These are phyloP conservation scores for Inonotus hispidus DNA, from an alignment of 1,284 basidiomycete genomes.

Conservation along the genomic window DNA sequence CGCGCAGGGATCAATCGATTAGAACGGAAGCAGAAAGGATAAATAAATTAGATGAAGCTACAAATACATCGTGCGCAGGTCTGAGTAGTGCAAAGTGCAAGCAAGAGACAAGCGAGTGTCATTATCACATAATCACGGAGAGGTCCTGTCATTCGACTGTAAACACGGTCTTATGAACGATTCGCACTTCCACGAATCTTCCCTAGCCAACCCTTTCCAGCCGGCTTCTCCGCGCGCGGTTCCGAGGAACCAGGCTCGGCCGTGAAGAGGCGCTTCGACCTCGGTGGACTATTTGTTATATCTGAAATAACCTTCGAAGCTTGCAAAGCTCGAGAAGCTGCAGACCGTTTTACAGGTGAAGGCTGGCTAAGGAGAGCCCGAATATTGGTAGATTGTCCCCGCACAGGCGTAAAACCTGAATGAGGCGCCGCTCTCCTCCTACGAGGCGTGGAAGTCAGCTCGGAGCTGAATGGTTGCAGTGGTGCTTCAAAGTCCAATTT, in stretches of 20 bases:
- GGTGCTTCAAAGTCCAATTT: slow-evolving; percentile 29
- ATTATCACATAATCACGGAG: neutral
- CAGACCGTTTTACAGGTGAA: slow-evolving; percentile 40
- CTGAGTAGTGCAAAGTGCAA: neutral
- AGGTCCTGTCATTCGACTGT: slow-evolving; percentile 4
- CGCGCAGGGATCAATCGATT: neutral
- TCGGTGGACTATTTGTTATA: slow-evolving; percentile 57
- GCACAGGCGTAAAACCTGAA: slow-evolving; percentile 67
- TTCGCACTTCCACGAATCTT: slow-evolving; percentile 27
- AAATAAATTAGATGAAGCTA: slow-evolving; percentile 12
- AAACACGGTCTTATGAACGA: slow-evolving; percentile 3
- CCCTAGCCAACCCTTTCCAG: slow-evolving; percentile 30
- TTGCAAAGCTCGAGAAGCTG: slow-evolving; percentile 24
- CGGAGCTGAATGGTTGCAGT: slow-evolving; percentile 29
- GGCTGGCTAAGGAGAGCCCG: slow-evolving; percentile 36
- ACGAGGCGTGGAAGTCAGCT: slow-evolving; percentile 43
- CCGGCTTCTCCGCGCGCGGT: slow-evolving; percentile 18
- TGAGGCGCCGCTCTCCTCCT: slow-evolving; percentile 50
- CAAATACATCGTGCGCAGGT: neutral
- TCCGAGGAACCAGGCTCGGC: slow-evolving; percentile 26
- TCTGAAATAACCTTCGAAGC: slow-evolving; percentile 45
- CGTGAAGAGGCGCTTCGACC: slow-evolving; percentile 22
- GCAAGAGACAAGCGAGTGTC: slow-evolving; percentile 1
- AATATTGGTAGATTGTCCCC: slow-evolving; percentile 31
- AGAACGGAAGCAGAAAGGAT: neutral